phyloP scores from a whole-genome alignment of 2,329 filamentous ascomycete genomes.

The Endothia cerciana region DNA sequence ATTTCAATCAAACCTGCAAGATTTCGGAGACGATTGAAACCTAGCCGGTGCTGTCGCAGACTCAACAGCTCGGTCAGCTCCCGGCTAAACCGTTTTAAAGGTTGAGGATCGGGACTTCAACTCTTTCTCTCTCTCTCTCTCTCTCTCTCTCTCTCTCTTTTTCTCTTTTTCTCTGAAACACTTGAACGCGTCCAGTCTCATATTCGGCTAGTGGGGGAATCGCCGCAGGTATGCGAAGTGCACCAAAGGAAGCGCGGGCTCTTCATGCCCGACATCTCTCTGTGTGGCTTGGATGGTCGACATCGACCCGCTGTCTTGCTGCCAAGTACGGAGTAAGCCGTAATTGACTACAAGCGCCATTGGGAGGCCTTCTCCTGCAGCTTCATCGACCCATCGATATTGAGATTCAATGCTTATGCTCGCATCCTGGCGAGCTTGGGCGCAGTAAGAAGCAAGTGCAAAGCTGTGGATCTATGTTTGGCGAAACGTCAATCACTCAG shows the following conservation, averaged over 20 bases:
- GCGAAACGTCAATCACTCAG: slow-evolving; percentile 7
- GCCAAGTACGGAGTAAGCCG: background rate
- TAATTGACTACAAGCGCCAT: background rate
- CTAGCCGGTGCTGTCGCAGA: background rate
- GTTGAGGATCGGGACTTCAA: background rate
- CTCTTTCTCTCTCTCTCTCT: no score
- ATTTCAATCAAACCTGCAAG: background rate
- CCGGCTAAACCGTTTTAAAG: background rate
- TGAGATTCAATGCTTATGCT: background rate
- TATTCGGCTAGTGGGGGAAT: background rate
- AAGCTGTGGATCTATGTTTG: background rate
- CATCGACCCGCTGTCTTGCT: background rate
- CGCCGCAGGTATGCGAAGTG: background rate
- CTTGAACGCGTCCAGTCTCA: background rate
- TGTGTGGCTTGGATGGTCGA: background rate
- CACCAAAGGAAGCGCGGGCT: background rate
- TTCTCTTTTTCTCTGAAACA: background rate
- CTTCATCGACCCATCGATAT: background rate
- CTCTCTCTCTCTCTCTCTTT: no score
- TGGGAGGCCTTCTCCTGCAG: background rate
- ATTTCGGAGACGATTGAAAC: slow-evolving; percentile 1
- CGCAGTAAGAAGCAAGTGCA: background rate
- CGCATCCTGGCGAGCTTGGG: background rate
- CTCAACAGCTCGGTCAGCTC: background rate
- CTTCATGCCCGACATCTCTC: background rate